Base-by-base conservation (phyloP, 2,329 filamentous ascomycete species). In the Thermoascus crustaceus region DNA sequence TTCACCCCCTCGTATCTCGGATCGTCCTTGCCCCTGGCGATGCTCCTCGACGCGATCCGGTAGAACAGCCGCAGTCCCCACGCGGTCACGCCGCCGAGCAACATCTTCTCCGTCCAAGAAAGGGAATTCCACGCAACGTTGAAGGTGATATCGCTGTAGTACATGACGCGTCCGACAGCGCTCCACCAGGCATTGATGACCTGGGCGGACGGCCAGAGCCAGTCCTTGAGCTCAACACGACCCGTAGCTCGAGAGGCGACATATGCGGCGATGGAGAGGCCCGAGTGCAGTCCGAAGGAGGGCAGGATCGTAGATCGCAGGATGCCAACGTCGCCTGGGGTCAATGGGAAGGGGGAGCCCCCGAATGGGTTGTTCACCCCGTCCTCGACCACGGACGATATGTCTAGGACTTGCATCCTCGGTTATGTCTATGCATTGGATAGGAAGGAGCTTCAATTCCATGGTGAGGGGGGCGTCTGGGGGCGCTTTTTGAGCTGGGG, bases 131-230 rank as follows among this genome's bases (percentile, higher is more conserved):
- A 66, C 10, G 72, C 70, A 30, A 66, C 58, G 1, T 58, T 46
- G 4, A 73, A 38, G 0, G 70, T 65, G 13, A 72, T 51, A 1
- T 68, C 64, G 19, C 66, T 60, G 37, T 64, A 57, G 31, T 63
- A 52, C 7, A 75, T 58, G 4, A 67, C 68, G n/a, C 64, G 60
- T 9, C 74, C 73, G 26, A 78, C 54, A 14, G 75, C 72, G 36
- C 65, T 70, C 70, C 73, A 78, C 75, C 75, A 78, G 5, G 72
- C 73, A 48, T 76, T 78, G 38, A 64, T 53, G 7, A 78, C 67
- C 46, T 71, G 71, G 2, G 63, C 70, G 3, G 64, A 57, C 1
- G 73, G 71, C 73, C 74, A 78, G 4, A 75, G 54, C 62, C 69
- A 74, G 50, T 80, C 75, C 47, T 79, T 80, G n/a, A 67, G 60